These are phyloP conservation scores for Clavulina sp. DNA, from an alignment of 768 basidiomycete species.

Conservation along the genomic window DNA sequence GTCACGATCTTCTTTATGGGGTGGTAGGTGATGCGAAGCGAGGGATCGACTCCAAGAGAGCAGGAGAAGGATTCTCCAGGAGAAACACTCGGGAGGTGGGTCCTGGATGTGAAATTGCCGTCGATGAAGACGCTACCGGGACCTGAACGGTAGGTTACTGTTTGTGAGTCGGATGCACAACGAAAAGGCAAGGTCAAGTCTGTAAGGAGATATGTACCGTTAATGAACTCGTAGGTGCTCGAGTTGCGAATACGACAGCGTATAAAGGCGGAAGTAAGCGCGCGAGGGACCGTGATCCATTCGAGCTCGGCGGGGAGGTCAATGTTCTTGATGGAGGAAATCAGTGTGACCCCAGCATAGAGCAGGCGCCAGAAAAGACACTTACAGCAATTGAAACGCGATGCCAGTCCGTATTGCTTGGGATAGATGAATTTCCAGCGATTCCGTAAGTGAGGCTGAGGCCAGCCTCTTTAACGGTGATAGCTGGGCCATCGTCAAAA, in stretches of 20 bases:
- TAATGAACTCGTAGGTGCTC: not conserved
- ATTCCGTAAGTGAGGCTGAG: constrained; percentile 6
- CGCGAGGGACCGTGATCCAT: constrained; percentile 11
- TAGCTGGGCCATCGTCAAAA: too few relatives aligned
- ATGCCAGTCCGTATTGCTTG: constrained; percentile 8
- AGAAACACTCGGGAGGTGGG: constrained; percentile 7
- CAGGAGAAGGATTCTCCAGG: constrained; percentile 11
- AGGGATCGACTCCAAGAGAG: constrained; percentile 12
- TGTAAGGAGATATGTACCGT: not conserved
- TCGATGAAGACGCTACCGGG: constrained; percentile 11
- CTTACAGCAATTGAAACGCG: constrained; percentile 11
- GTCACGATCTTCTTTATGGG: constrained; percentile 4
- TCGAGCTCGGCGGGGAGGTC: constrained; percentile 10
- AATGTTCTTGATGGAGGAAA: too few relatives aligned
- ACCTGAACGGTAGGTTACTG: constrained; percentile 9
- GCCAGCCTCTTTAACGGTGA: not conserved
- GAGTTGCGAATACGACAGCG: not conserved
- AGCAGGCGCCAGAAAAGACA: too few relatives aligned
- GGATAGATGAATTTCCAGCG: constrained; percentile 9
- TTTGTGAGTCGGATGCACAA: too few relatives aligned
- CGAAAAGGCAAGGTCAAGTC: not conserved
- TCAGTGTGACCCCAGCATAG: too few relatives aligned
- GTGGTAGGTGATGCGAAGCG: constrained; percentile 11
- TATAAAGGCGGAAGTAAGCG: not conserved
- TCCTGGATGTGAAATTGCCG: constrained; percentile 12